These are phyloP conservation scores for Stentor coeruleus DNA, from an alignment of 73 alveolate genomes.

Conservation along the genomic window DNA sequence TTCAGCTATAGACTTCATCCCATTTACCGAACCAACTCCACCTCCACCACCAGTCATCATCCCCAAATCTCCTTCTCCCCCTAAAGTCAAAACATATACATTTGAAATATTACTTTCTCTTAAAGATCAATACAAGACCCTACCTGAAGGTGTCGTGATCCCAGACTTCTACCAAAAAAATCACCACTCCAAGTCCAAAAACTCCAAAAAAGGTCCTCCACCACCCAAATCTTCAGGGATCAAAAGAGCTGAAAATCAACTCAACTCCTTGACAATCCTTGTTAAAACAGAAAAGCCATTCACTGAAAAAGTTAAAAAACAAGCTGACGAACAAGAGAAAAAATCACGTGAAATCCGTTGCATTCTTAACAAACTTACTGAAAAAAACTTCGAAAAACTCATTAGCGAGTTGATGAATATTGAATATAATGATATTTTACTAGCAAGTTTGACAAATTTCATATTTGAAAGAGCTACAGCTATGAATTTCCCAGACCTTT, in stretches of 20 bases:
- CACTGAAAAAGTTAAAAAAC: slow-evolving; percentile 18
- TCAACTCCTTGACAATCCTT: not conserved
- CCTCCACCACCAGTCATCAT: no score
- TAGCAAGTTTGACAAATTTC: not conserved
- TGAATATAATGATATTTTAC: not conserved
- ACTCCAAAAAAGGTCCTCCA: not conserved
- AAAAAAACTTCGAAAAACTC: slow-evolving; percentile 6
- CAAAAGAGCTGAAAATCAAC: not conserved
- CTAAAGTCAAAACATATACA: not conserved
- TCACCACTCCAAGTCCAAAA: not conserved
- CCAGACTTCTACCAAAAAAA: slow-evolving; percentile 16
- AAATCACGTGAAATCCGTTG: not conserved
- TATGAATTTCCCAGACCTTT: slow-evolving; percentile 9
- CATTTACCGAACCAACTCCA: no score
- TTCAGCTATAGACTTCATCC: not conserved
- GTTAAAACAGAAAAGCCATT: slow-evolving; percentile 25
- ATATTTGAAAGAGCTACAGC: slow-evolving; percentile 26
- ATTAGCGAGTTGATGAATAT: not conserved
- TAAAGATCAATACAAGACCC: no score
- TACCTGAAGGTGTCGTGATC: not conserved
- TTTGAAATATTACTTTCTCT: not conserved
- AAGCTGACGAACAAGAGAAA: not conserved
- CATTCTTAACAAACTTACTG: slow-evolving; percentile 18
- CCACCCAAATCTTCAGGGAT: not conserved
- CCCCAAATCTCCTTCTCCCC: not conserved